A percentile compares a stretch with the other conserved stretches of the same genome.
Conservation (phyloP, 148 eudicot species). For the Cornus controversa region DNA sequence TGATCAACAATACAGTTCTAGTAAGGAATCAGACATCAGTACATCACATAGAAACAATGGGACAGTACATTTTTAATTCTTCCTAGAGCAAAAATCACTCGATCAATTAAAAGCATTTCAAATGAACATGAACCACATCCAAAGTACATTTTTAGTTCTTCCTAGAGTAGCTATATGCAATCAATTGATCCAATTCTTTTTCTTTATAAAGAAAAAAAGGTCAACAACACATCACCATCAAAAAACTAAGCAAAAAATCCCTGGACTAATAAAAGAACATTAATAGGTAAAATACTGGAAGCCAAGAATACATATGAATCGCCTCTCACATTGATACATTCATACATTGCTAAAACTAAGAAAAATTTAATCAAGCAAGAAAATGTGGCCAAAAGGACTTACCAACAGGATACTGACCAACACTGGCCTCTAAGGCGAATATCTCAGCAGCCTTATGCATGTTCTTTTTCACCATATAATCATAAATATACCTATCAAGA, state of each 20-base stretch:
- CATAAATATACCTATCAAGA: conserved; percentile 29
- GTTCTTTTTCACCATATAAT: conserved; percentile 31
- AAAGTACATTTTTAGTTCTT: background rate
- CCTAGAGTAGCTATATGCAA: background rate
- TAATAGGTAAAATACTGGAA: no score
- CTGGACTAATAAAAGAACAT: background rate
- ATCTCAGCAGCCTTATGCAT: conserved; percentile 30
- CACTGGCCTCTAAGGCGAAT: conserved; percentile 38
- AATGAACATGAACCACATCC: background rate
- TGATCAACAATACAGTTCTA: background rate
- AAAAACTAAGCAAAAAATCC: no score
- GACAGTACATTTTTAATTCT: background rate
- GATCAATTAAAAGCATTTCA: background rate
- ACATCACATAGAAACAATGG: background rate
- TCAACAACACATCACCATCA: background rate
- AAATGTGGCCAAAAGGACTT: conserved; percentile 19
- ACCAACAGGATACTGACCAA: conserved; percentile 20
- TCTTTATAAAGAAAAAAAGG: background rate
- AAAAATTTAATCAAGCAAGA: background rate
- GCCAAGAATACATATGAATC: background rate
- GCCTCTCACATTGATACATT: no score
- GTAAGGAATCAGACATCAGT: background rate
- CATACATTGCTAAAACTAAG: background rate
- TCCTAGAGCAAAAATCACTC: no score
- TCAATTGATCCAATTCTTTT: background rate